Base-by-base conservation (phyloP, 495 filamentous ascomycete species). In the Lasiosphaeria hispida region DNA sequence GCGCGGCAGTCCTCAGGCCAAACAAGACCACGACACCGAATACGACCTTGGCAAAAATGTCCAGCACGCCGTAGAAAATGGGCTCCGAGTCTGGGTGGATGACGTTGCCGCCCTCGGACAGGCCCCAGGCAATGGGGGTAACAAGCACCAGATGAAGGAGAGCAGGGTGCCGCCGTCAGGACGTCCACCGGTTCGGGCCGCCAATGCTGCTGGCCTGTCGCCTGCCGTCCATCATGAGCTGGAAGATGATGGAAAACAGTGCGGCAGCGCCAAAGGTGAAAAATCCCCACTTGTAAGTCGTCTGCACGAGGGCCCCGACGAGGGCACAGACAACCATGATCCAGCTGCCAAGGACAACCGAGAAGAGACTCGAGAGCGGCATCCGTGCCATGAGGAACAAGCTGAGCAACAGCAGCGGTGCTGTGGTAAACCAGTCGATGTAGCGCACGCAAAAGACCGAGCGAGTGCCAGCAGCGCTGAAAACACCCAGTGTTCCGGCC, bases 401-500 rank as follows among this genome's bases (percentile, higher is more conserved):
- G 38, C 80, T 80, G 53, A 88, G 64, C 7, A 85, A 74, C 0
- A 89, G 69, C 13, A 86, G 70, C 34, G 75, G 70, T 33, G 66
- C 75, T 13, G 74, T 78, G 47, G 77, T 63, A 38, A 69, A 64
- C 84, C 85, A 87, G 66, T 87, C 81, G 58, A 90, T 81, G 68
- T 89, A 90, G 30, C 86, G 76, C 35, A 83, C 85, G 57, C 86
- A 91, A 69, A 89, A 90, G 64, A 91, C 82, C 69, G 89, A 78
- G 9, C 87, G 80, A 14, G 74, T 77, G 4, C 67, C 61, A 9
- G 79, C 80, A 9, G 61, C 42, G 4, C 23, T 30, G 23, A 30
- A 30, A 5, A 81, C 75, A 18, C 72, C 68, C 36, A 69, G 63
- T 17, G 77, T 72, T 49, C 48, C 39, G 34, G 10, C 4, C 7